Evolutionary conservation across 345 rosid species (phyloP).

Genomic region (Sisymbrium altissimum): DNA sequence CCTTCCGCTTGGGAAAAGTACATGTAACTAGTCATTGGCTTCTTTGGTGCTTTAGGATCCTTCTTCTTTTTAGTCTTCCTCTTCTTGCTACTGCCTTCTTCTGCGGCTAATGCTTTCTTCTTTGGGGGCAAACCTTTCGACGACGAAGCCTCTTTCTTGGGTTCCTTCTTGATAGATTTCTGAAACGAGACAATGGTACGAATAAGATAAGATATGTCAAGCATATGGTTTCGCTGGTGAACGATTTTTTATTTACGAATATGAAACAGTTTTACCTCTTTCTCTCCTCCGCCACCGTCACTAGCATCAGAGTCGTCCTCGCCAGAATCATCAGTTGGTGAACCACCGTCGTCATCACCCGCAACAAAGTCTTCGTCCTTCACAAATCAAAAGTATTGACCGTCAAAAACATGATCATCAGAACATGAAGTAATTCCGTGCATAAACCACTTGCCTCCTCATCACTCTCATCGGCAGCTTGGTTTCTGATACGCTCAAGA

Average conservation of each 20-base stretch:
- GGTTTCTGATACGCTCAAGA: constrained; percentile 81
- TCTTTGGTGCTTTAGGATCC: constrained; percentile 96
- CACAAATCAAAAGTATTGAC: background rate
- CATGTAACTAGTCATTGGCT: constrained; percentile 71
- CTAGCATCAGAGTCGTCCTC: constrained; percentile 69
- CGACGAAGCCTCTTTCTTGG: constrained; percentile 58
- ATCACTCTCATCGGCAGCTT: constrained; percentile 94
- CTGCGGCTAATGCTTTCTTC: constrained; percentile 63
- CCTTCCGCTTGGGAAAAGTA: constrained; percentile 78
- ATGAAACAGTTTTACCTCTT: constrained; percentile 54
- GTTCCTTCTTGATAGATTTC: constrained; percentile 73
- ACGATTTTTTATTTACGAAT: background rate
- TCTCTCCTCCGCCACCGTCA: constrained; percentile 61
- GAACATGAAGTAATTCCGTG: background rate
- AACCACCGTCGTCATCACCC: constrained; percentile 83
- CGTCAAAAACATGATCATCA: constrained; percentile 13
- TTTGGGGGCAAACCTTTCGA: constrained; percentile 53
- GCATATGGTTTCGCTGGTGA: background rate
- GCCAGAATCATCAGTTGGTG: constrained; percentile 98
- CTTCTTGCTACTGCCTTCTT: constrained; percentile 72
- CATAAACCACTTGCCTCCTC: constrained; percentile 57
- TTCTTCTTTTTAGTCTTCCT: constrained; percentile 81
- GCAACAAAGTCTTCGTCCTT: constrained; percentile 94
- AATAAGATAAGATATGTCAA: background rate
- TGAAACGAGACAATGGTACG: constrained; percentile 29